These are phyloP conservation scores for Solanum lycopersicoides DNA, from an alignment of 257 asterid genomes.

Conservation along the genomic window DNA sequence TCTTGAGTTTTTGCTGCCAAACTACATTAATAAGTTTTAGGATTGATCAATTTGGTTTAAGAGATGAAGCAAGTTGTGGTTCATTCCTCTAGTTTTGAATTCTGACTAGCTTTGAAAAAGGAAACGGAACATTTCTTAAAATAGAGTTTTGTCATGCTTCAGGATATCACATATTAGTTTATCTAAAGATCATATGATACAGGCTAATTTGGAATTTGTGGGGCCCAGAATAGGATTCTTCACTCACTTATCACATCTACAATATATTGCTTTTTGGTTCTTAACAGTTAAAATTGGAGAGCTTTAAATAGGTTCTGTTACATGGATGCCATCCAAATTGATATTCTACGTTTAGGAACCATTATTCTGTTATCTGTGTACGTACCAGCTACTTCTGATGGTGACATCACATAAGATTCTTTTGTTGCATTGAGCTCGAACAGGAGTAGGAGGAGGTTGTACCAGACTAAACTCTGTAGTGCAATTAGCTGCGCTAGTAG, in stretches of 20 bases:
- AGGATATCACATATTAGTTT: not conserved
- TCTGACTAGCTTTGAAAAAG: not conserved
- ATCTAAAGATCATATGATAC: not conserved
- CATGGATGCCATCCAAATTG: not conserved
- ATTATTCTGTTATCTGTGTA: not conserved
- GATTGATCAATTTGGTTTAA: not conserved
- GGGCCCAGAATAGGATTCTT: conserved; percentile 1
- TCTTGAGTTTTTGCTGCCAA: not conserved
- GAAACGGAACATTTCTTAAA: not conserved
- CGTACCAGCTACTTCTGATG: conserved; percentile 47
- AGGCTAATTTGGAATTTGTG: not conserved
- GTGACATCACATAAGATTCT: conserved; percentile 24
- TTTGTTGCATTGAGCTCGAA: conserved; percentile 58
- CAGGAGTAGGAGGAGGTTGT: conserved; percentile 66
- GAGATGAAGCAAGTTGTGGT: not conserved
- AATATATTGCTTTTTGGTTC: not conserved
- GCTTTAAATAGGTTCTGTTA: not conserved
- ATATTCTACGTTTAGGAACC: not conserved
- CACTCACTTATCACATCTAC: not conserved
- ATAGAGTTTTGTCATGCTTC: not conserved
- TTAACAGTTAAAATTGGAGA: not conserved
- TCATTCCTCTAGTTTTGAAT: not conserved
- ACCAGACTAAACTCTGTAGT: conserved; percentile 80
- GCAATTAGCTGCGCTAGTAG: conserved; percentile 64
- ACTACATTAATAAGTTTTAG: not conserved